Evolutionary conservation across 2,329 filamentous ascomycete genomes (phyloP), one percentile per base, ranked within the genome.

Genomic region (Diaporthe vaccinii): DNA sequence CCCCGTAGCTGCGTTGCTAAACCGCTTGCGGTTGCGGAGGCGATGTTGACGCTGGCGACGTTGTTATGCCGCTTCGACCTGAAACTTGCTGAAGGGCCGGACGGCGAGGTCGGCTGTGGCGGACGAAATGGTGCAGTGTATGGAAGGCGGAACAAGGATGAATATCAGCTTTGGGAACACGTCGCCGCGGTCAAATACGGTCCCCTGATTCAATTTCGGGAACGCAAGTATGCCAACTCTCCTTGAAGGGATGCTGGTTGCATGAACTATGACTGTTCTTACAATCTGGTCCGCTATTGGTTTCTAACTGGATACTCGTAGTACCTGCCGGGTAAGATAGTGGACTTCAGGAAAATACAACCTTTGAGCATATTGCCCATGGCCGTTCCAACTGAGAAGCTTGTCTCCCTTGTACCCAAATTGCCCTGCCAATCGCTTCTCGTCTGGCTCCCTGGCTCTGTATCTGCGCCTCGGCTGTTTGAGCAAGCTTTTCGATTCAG

Each of bases 101-200:
- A 67, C 6, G 62, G 62, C 28, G 62, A 67, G 20, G 44, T 51
- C 12, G 62, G 62, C 41, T 49, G 62, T 8, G 62, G 62, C 5
- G 62, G 62, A 51, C 28, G 4, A 12, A 17, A 12, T 9, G 44
- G 28, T 7, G 62, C 62, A 36, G 28, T 36, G 20, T 25, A 51
- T 67, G 62, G 62, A 51, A 67, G 62, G 44, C 44, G 20, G 7
- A 51, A 34, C 12, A 67, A 51, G 22, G 62, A 67, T 6, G 62
- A 67, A 44, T 67, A 67, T 36, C 62, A 67, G 62, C 41, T 67
- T 67, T 67, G 62, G 62, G 62, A 67, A 51, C 62, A 67, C 4
- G 62, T 67, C 10, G 62, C 62, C 20, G 62, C 62, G 2, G 62
- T 67, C 44, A 67, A 67, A n/a, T 34, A 34, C 15, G 62, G 62